A percentile compares a stretch with the other conserved stretches of the same genome.
phyloP scores from a whole-genome alignment of 2,329 filamentous ascomycete genomes.

The Sporothrix variecibatus region DNA sequence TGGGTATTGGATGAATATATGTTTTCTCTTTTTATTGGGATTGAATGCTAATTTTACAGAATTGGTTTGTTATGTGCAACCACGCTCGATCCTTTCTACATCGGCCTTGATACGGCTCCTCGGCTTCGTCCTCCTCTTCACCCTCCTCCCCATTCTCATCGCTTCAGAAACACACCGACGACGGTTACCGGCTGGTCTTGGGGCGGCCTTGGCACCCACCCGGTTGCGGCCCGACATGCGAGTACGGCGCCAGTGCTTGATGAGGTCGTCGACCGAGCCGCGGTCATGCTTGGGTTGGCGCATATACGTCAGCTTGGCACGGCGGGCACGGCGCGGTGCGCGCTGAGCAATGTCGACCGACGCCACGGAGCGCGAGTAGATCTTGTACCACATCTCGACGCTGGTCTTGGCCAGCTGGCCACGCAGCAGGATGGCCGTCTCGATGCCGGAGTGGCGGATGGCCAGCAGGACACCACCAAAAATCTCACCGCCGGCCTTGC shows the following conservation, averaged over 20 bases:
- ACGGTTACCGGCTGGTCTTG: neutral
- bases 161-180: neutral
- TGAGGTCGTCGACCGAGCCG: constrained; percentile 80
- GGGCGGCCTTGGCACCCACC: constrained; percentile 15
- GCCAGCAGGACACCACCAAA: constrained; percentile 87
- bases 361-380: constrained; percentile 86
- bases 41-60: constrained; percentile 17
- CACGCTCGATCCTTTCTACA: neutral
- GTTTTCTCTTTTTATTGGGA: constrained; percentile 1
- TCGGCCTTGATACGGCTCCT: neutral
- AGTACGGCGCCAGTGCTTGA: constrained; percentile 58
- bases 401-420: constrained; percentile 84
- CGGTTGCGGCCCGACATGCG: constrained; percentile 43
- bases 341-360: constrained; percentile 94
- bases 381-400: constrained; percentile 97
- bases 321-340: constrained; percentile 77
- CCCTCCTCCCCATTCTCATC: no score
- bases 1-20: neutral
- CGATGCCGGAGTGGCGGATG: constrained; percentile 83
- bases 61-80: neutral
- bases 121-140: neutral
- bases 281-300: constrained; percentile 84
- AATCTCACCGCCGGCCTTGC: constrained; percentile 76
- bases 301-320: constrained; percentile 90
- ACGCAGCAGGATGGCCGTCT: constrained; percentile 83